These are phyloP conservation scores for Aspergillus brunneoviolaceus DNA, from an alignment of 2,329 filamentous ascomycete species.

Conservation along the genomic window DNA sequence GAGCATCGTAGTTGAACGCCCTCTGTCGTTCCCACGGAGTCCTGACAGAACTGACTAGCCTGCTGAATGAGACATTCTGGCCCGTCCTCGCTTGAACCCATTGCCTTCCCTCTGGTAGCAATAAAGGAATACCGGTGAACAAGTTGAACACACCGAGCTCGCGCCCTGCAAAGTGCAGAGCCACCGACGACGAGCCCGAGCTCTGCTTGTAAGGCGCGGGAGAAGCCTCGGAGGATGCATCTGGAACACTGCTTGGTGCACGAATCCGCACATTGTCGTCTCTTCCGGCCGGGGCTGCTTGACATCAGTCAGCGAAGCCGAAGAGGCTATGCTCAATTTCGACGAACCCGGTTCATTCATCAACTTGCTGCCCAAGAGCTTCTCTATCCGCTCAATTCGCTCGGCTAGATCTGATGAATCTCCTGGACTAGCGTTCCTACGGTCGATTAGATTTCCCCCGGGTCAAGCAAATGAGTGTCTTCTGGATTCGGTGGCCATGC, in stretches of 20 bases:
- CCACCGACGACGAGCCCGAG: slow-evolving; percentile 31
- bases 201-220: slow-evolving; percentile 13
- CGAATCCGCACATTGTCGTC: background rate
- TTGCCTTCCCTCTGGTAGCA: slow-evolving; percentile 49
- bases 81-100: slow-evolving; percentile 53
- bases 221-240: background rate
- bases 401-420: slow-evolving; percentile 35
- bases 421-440: slow-evolving; percentile 17
- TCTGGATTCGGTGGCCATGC: slow-evolving; percentile 16
- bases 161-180: slow-evolving; percentile 50
- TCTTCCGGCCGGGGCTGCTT: slow-evolving; percentile 18
- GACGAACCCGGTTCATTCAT: slow-evolving; percentile 24
- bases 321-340: background rate
- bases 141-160: slow-evolving; percentile 50
- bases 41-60: slow-evolving; percentile 23
- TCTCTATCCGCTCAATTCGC: slow-evolving; percentile 44
- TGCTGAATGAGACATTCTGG: slow-evolving; percentile 33
- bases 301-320: slow-evolving; percentile 2
- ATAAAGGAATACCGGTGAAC: slow-evolving; percentile 51
- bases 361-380: slow-evolving; percentile 36
- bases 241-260: background rate
- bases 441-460: background rate
- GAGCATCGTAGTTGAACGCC: slow-evolving; percentile 21
- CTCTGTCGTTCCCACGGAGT: slow-evolving; percentile 39
- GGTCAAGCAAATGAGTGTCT: background rate